Base-by-base conservation (phyloP, 208 protist species). In the Leishmania major region DNA sequence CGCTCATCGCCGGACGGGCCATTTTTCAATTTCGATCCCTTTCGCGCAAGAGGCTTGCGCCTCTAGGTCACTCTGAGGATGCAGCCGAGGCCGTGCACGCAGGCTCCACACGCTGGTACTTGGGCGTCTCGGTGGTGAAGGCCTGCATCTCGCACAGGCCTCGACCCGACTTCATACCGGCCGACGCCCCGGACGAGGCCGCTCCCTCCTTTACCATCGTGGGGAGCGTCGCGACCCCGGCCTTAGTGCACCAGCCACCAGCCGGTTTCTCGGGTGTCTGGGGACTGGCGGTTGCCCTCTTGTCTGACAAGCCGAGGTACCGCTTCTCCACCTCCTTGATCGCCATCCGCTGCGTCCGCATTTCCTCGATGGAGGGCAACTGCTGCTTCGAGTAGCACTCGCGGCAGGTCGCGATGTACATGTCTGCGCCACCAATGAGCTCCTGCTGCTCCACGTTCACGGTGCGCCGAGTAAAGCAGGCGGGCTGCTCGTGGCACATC, bases 381-480 rank as follows among this genome's bases (percentile, higher is more conserved):
- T 80, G 45, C 69, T 79, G 77, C 64, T 69, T 70, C 51, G 77
- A 84, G 88, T 92, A 98, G 87, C 96, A 98, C 70, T 79, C 69
- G 69, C 97, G 88, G 90, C 97, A 99, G 10, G 96, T 91, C 19
- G 98, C 90, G 28, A 98, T 93, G 90, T 99, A 99, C 84, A 95
- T 97, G 57, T 99, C 98, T 1, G 90, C 84, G 1, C 98, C 98
- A 43, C 98, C 98, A 79, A 99, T 98, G 28, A 99, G 83, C 78
- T 98, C 93, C 60, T 94, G 89, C 72, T 91, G 62, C 60, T 93
- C 81, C 31, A 83, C 82, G 10, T 87, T 59, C 0, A 94, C 93
- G 1, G 94, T 94, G 83, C 98, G 89, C 19, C 92, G 91, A 6
- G 96, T 96, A 75, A 99, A 99, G 66, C 87, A 83, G 49, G 97